Conservation (phyloP, 179 eudicot genomes). For the Patellifolia procumbens region DNA sequence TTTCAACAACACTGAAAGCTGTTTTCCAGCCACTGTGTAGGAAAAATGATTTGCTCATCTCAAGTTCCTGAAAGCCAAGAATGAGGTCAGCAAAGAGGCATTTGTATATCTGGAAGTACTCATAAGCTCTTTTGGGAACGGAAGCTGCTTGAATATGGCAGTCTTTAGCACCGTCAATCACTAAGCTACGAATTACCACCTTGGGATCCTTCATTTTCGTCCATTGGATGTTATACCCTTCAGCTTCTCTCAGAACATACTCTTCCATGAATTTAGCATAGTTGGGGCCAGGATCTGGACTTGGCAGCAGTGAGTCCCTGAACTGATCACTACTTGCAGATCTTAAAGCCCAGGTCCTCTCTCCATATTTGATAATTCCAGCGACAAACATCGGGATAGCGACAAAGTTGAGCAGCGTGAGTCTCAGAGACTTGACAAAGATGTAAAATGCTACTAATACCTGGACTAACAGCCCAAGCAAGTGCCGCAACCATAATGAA, state of each 20-base stretch:
- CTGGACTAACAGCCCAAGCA: constrained; percentile 35
- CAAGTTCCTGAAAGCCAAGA: constrained; percentile 43
- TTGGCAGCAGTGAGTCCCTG: constrained; percentile 36
- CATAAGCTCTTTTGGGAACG: constrained; percentile 24
- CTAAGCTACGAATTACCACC: constrained; percentile 6
- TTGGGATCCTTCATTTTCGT: constrained; percentile 14
- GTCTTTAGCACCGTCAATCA: background rate
- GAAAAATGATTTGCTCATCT: constrained; percentile 36
- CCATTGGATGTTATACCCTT: constrained; percentile 36
- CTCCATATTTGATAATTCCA: constrained; percentile 42
- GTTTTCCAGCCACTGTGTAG: background rate
- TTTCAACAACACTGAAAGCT: constrained; percentile 39
- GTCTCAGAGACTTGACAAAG: constrained; percentile 26
- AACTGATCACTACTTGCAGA: constrained; percentile 35
- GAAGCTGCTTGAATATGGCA: constrained; percentile 8
- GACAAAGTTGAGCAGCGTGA: constrained; percentile 20
- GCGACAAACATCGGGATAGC: constrained; percentile 26
- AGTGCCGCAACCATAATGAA: constrained; percentile 41
- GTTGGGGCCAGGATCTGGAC: constrained; percentile 45
- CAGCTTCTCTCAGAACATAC: constrained; percentile 36
- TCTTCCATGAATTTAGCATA: constrained; percentile 50
- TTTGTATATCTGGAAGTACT: constrained; percentile 34
- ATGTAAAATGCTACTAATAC: constrained; percentile 26
- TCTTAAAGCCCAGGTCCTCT: constrained; percentile 38
- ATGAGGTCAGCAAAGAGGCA: constrained; percentile 49